Conservation (phyloP, 805 yeast genomes). For the Teunomyces gatunensis region DNA sequence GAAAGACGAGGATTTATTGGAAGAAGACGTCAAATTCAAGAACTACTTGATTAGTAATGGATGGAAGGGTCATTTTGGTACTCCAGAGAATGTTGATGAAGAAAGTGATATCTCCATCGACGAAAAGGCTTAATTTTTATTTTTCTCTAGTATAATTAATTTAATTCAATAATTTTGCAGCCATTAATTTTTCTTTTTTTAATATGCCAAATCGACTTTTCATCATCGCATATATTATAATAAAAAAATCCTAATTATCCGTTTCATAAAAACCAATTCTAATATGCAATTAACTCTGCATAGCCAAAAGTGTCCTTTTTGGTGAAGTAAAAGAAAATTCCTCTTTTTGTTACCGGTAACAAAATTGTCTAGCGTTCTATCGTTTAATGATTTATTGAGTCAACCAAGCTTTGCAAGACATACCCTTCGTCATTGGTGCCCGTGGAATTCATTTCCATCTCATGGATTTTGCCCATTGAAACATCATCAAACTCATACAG, state of each 20-base stretch:
- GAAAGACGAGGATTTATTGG: constrained; percentile 64
- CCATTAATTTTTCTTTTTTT: neutral
- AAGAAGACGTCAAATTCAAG: constrained; percentile 62
- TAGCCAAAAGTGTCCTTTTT: neutral
- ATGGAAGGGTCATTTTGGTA: constrained; percentile 52
- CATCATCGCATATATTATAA: neutral
- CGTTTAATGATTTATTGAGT: constrained; percentile 34
- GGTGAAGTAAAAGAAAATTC: neutral
- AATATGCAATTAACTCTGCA: neutral
- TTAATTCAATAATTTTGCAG: neutral
- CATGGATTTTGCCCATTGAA: neutral
- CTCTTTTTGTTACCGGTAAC: neutral
- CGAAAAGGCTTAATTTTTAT: neutral
- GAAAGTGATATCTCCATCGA: neutral
- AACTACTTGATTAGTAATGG: constrained; percentile 58
- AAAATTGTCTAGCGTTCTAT: neutral
- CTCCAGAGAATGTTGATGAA: constrained; percentile 14
- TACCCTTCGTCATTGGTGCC: constrained; percentile 18
- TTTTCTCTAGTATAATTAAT: neutral
- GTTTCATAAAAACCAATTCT: neutral
- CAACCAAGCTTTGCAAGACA: constrained; percentile 41
- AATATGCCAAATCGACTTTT: neutral
- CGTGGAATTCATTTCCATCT: neutral
- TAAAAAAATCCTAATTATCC: neutral
- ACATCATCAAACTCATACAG: neutral